Conservation (phyloP, 2,329 filamentous ascomycete genomes). For the Leptographium lundbergii region DNA sequence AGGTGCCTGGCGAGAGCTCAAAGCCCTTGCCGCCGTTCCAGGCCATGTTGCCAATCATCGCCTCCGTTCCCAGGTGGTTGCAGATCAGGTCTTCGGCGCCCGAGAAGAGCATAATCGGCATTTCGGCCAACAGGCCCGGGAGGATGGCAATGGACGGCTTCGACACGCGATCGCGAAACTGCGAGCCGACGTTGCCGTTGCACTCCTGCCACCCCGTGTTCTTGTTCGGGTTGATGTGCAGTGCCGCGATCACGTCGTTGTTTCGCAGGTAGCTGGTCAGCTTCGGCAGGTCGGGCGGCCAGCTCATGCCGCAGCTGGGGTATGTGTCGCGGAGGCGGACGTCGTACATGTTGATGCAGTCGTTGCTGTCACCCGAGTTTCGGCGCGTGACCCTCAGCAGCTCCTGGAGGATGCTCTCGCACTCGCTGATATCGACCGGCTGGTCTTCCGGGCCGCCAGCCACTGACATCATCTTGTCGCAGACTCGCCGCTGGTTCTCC, state of each 20-base stretch:
- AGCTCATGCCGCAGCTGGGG: constrained; percentile 90
- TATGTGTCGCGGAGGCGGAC: constrained; percentile 69
- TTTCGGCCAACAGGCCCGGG: constrained; percentile 62
- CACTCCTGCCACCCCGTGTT: constrained; percentile 88
- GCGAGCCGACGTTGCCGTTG: constrained; percentile 59
- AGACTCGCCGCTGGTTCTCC: constrained; percentile 56
- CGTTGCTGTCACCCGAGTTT: constrained; percentile 33
- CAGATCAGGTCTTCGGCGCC: constrained; percentile 92
- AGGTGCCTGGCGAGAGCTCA: constrained; percentile 72
- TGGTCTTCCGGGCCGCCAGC: constrained; percentile 23
- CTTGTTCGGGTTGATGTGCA: constrained; percentile 74
- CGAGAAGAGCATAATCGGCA: constrained; percentile 80
- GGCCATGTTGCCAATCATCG: constrained; percentile 75
- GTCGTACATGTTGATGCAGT: constrained; percentile 96
- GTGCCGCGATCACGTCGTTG: constrained; percentile 61
- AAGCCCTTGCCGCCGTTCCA: constrained; percentile 93
- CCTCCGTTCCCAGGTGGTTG: constrained; percentile 91
- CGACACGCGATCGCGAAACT: constrained; percentile 60
- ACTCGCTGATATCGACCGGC: constrained; percentile 54
- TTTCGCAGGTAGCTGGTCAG: constrained; percentile 78
- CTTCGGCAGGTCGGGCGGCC: constrained; percentile 73
- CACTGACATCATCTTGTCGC: constrained; percentile 46
- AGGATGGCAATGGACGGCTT: constrained; percentile 61
- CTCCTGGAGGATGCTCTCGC: constrained; percentile 64
- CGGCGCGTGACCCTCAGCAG: constrained; percentile 53